phyloP scores from a whole-genome alignment of 2,329 filamentous ascomycete genomes.

The Hypoxylon sp. region DNA sequence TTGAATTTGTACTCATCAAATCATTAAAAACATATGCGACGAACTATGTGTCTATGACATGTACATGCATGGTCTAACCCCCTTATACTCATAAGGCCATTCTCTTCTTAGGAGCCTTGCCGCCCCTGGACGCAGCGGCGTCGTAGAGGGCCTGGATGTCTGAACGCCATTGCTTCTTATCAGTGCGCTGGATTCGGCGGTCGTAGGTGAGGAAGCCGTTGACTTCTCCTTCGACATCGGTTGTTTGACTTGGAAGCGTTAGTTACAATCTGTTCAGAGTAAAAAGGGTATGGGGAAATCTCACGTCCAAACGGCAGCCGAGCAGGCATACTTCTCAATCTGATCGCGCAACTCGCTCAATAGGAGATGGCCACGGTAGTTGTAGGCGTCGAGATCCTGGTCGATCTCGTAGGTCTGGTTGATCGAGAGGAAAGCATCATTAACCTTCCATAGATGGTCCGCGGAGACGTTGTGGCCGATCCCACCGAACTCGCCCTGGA shows the following conservation, averaged over 20 bases:
- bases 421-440: constrained; percentile 68
- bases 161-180: constrained; percentile 68
- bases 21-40: constrained; percentile 17
- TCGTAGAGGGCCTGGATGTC: constrained; percentile 72
- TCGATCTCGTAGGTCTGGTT: constrained; percentile 77
- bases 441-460: constrained; percentile 75
- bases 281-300: constrained; percentile 5
- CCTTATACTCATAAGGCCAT: constrained; percentile 13
- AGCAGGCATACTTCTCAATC: constrained; percentile 72
- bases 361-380: constrained; percentile 72
- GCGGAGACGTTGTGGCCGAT: constrained; percentile 74
- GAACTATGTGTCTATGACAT: constrained; percentile 19
- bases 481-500: constrained; percentile 80
- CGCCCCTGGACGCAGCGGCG: constrained; percentile 57
- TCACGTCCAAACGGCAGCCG: constrained; percentile 74
- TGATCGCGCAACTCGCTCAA: constrained; percentile 72
- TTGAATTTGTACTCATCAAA: constrained; percentile 11
- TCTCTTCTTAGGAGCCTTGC: constrained; percentile 30
- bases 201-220: constrained; percentile 80
- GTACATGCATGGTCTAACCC: constrained; percentile 4
- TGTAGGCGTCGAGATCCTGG: constrained; percentile 69
- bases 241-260: constrained; percentile 65
- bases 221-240: constrained; percentile 80
- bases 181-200: constrained; percentile 68
- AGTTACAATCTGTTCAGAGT: not conserved